A percentile compares a stretch with the other conserved stretches of the same genome.
phyloP scores from a whole-genome alignment of 805 yeast genomes.

The Candida koratica region DNA sequence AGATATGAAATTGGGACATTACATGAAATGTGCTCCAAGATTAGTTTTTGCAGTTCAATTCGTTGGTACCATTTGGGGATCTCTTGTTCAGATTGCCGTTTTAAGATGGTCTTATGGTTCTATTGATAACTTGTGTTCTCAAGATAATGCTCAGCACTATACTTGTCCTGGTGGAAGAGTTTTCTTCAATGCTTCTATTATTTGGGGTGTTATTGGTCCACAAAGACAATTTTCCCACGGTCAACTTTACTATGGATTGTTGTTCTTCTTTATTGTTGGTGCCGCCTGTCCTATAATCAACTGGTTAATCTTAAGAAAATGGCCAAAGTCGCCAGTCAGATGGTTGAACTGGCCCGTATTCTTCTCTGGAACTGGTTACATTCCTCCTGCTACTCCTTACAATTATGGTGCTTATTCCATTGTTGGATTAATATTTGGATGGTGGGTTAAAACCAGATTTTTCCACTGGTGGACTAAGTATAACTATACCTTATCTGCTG shows the following conservation, averaged over 20 bases:
- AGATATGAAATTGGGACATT: slow-evolving; percentile 43
- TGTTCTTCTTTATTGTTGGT: slow-evolving; percentile 40
- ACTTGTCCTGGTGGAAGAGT: slow-evolving; percentile 42
- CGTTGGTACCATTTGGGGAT: slow-evolving; percentile 41
- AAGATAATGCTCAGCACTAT: slow-evolving; percentile 26
- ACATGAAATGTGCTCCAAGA: slow-evolving; percentile 41
- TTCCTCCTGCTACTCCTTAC: slow-evolving; percentile 75
- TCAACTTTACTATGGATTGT: slow-evolving; percentile 24
- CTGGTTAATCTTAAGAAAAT: slow-evolving; percentile 38
- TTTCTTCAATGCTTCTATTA: slow-evolving; percentile 41
- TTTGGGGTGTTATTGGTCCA: slow-evolving; percentile 38
- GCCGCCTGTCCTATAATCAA: slow-evolving; percentile 32
- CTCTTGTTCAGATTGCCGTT: slow-evolving; percentile 37
- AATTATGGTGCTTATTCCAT: slow-evolving; percentile 55
- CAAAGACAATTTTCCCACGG: slow-evolving; percentile 18
- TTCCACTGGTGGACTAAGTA: slow-evolving; percentile 40
- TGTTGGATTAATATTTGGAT: slow-evolving; percentile 30
- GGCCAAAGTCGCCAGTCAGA: slow-evolving; percentile 29
- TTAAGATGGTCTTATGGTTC: slow-evolving; percentile 41
- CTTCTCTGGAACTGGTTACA: slow-evolving; percentile 49
- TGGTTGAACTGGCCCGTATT: slow-evolving; percentile 25
- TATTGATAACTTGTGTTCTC: slow-evolving; percentile 30
- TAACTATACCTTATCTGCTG: slow-evolving; percentile 44
- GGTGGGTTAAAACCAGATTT: slow-evolving; percentile 36
- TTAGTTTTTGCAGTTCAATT: slow-evolving; percentile 41